Conservation (phyloP, 2,329 filamentous ascomycete genomes). For the Aspergillus ruber region DNA sequence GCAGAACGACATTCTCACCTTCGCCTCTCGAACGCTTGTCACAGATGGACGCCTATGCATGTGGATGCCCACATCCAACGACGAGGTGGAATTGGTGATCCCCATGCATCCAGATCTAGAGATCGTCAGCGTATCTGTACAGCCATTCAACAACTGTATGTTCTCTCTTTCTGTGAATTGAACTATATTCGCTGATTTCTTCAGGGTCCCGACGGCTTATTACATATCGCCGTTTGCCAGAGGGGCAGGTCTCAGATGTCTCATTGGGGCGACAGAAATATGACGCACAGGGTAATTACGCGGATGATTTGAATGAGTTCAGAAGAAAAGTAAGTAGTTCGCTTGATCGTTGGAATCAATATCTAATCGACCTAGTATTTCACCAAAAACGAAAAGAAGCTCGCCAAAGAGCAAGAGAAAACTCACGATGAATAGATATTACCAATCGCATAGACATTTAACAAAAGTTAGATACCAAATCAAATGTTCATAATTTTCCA, state of each 20-base stretch:
- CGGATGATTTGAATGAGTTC: slow-evolving; percentile 64
- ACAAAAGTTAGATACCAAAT: not conserved
- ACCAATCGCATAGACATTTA: not conserved
- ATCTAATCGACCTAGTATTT: slow-evolving; percentile 7
- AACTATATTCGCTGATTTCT: not conserved
- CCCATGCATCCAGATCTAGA: slow-evolving; percentile 71
- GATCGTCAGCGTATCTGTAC: slow-evolving; percentile 69
- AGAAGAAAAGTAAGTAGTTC: slow-evolving; percentile 43
- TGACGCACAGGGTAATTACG: slow-evolving; percentile 42
- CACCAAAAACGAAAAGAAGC: slow-evolving; percentile 1
- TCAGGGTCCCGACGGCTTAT: slow-evolving; percentile 81
- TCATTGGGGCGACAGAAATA: slow-evolving; percentile 27
- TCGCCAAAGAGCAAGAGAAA: not conserved
- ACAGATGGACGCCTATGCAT: slow-evolving; percentile 75
- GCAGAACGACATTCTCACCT: slow-evolving; percentile 81
- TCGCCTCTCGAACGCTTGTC: slow-evolving; percentile 70
- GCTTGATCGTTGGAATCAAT: not conserved
- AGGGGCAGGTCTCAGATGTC: slow-evolving; percentile 39
- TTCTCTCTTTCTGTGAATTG: slow-evolving; percentile 14
- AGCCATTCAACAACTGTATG: slow-evolving; percentile 81
- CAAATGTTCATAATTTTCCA: slow-evolving; percentile 17
- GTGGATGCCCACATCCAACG: slow-evolving; percentile 94
- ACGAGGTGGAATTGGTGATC: slow-evolving; percentile 67
- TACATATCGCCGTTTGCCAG: slow-evolving; percentile 69
- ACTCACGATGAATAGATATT: not conserved